These are phyloP conservation scores for Amoebophrya sp. DNA, from an alignment of 169 alveolate species.

Conservation along the genomic window DNA sequence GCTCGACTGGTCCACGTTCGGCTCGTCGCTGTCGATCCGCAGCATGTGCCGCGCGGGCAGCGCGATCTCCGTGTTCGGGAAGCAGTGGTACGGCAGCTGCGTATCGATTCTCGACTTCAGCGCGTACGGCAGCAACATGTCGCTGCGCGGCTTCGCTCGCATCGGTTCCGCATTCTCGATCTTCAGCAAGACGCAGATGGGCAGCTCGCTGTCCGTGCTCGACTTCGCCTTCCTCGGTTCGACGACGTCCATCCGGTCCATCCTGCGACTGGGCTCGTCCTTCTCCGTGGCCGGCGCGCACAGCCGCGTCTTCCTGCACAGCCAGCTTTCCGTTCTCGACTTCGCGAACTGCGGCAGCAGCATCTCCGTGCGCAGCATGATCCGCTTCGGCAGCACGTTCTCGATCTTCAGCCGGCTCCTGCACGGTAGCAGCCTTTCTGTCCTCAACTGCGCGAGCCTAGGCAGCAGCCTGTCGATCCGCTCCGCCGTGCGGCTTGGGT, in stretches of 20 bases:
- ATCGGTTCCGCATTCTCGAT: neutral
- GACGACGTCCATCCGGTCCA: neutral
- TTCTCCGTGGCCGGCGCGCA: neutral
- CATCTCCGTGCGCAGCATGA: neutral
- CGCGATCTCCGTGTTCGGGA: neutral
- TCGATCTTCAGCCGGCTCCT: neutral
- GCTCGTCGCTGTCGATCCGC: too few species aligned
- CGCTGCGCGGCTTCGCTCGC: neutral
- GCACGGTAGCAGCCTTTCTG: neutral
- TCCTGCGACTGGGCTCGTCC: slow-evolving; percentile 9
- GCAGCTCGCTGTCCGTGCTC: slow-evolving; percentile 4
- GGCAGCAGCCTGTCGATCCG: neutral
- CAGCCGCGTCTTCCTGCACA: slow-evolving; percentile 3
- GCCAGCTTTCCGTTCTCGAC: neutral
- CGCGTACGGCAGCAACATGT: neutral
- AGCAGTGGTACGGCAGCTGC: too few species aligned
- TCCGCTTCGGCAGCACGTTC: neutral
- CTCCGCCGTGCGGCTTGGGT: neutral
- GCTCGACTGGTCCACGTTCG: too few species aligned
- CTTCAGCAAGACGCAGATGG: neutral
- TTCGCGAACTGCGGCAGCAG: neutral
- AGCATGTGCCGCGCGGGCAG: too few species aligned
- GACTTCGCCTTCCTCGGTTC: neutral
- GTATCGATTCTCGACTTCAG: too few species aligned
- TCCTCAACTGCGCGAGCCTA: neutral